These are phyloP conservation scores for Thalassiosira livingstoniorum DNA, from an alignment of 352 stramenopile genomes.

Conservation along the genomic window DNA sequence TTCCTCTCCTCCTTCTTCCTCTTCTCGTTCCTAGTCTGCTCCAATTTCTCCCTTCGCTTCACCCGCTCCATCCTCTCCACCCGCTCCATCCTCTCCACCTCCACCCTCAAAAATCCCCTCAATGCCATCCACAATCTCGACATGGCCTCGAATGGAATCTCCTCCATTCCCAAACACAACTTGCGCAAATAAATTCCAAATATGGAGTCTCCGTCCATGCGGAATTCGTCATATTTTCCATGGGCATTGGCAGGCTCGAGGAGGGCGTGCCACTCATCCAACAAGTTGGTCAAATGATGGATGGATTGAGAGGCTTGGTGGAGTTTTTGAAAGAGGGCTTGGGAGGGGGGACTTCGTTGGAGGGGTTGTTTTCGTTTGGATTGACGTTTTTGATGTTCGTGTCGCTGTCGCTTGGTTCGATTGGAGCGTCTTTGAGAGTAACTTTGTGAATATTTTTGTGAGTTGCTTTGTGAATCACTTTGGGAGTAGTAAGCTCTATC, in stretches of 20 bases:
- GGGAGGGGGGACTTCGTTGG: slow-evolving; percentile 22
- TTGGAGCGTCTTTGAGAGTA: not conserved
- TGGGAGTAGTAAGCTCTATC: not conserved
- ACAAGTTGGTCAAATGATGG: slow-evolving; percentile 72
- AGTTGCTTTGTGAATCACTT: not conserved
- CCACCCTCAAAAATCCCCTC: slow-evolving; percentile 46
- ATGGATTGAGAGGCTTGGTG: slow-evolving; percentile 62
- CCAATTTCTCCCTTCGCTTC: slow-evolving; percentile 3
- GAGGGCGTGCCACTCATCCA: slow-evolving; percentile 44
- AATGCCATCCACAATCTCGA: slow-evolving; percentile 70
- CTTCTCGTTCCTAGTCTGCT: not conserved
- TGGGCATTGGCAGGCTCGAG: slow-evolving; percentile 13
- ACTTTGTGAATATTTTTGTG: not conserved
- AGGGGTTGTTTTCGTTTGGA: not conserved
- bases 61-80: not conserved
- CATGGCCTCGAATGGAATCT: slow-evolving; percentile 75
- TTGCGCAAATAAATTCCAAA: slow-evolving; percentile 77
- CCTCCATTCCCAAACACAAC: slow-evolving; percentile 77
- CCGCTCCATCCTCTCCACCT: slow-evolving; percentile 21
- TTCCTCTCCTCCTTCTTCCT: slow-evolving; percentile 19
- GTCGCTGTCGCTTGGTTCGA: not conserved
- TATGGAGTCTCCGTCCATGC: slow-evolving; percentile 59
- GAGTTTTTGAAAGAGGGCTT: slow-evolving; percentile 46
- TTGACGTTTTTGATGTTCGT: not conserved
- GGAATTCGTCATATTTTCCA: not conserved